phyloP scores from a whole-genome alignment of 1,284 basidiomycete genomes.

The Takashimella koratensis region DNA sequence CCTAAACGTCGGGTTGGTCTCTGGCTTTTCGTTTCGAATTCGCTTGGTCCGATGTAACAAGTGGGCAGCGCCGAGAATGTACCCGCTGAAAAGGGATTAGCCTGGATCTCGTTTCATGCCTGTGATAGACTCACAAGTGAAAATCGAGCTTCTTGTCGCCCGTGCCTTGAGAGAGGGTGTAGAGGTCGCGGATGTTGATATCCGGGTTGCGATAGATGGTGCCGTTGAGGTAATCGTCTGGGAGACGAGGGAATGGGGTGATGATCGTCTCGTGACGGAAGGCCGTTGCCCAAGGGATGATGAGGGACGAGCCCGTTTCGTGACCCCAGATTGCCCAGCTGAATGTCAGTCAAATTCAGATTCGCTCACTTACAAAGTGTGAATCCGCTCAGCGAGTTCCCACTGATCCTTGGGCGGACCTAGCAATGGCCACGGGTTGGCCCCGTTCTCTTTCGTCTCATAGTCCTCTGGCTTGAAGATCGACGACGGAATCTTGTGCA shows the following conservation, averaged over 20 bases:
- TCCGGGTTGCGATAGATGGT: background rate
- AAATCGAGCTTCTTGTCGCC: background rate
- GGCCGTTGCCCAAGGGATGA: conserved; percentile 13
- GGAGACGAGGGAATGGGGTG: background rate
- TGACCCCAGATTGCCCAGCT: conserved; percentile 34
- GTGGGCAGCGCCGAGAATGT: background rate
- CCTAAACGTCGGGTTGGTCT: background rate
- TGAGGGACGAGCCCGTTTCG: conserved; percentile 14
- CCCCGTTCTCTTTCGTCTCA: background rate
- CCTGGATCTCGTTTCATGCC: background rate
- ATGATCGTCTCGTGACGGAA: conserved; percentile 14
- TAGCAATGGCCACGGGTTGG: conserved; percentile 10
- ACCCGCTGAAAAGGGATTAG: background rate
- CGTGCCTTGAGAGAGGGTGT: background rate
- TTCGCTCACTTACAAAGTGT: conserved; percentile 23
- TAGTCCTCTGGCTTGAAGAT: conserved; percentile 1
- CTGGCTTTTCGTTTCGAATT: background rate
- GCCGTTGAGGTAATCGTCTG: background rate
- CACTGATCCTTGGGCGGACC: conserved; percentile 18
- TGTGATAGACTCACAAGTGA: background rate
- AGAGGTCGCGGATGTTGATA: background rate
- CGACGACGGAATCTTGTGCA: conserved; percentile 22
- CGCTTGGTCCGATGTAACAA: background rate
- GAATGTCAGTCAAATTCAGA: conserved; percentile 3
- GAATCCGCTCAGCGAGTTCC: conserved; percentile 27